Percentiles rank a stretch among this genome's conserved stretches.
Conservation (phyloP, 2,329 filamentous ascomycete species). For the Talaromyces sp. region DNA sequence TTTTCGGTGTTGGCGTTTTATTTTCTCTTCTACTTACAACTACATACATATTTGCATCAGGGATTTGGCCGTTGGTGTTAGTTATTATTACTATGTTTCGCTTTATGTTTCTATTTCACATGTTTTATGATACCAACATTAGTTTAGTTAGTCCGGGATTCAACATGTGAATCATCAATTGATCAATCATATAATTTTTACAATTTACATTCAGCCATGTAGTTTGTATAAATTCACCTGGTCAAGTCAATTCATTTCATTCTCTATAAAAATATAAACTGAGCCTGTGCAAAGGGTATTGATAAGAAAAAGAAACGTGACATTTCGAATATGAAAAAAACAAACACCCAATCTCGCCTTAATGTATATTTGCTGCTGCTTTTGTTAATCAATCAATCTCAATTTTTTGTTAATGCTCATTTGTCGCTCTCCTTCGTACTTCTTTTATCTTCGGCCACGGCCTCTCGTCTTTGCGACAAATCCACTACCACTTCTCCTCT, state of each 20-base stretch:
- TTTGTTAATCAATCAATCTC: neutral
- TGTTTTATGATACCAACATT: neutral
- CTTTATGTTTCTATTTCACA: neutral
- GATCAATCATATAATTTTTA: neutral
- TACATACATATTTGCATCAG: neutral
- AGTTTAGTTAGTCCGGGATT: neutral
- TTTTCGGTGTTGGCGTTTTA: conserved; percentile 5
- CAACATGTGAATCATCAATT: neutral
- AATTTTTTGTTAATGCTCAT: neutral
- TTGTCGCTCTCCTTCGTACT: neutral
- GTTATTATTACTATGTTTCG: neutral
- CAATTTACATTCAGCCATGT: neutral
- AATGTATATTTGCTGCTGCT: neutral
- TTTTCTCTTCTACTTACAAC: neutral
- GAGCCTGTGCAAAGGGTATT: conserved; percentile 1
- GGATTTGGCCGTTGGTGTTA: neutral
- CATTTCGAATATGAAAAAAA: neutral
- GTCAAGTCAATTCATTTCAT: neutral
- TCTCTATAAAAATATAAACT: neutral
- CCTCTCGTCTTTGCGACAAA: conserved; percentile 5
- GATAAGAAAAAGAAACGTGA: neutral
- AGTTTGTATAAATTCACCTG: neutral
- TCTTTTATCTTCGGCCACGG: neutral
- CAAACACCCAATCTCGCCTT: neutral
- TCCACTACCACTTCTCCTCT: conserved; percentile 21